Base-by-base conservation (phyloP, 352 stramenopile genomes). In the Pythium pectinolyticum region DNA sequence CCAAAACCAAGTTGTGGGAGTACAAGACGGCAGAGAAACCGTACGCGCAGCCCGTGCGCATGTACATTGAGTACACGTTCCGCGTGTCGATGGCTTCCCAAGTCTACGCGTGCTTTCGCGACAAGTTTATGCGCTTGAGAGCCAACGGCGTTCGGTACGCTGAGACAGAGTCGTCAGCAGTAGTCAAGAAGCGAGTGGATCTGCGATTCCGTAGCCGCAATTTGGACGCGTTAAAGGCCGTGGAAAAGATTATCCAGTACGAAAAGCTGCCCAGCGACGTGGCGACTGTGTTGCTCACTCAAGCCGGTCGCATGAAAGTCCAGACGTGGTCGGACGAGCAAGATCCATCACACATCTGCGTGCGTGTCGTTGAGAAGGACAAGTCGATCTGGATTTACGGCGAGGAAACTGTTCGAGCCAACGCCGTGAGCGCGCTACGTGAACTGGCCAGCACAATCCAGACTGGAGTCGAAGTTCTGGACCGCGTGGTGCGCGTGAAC, bases 321-420 rank as follows among this genome's bases (percentile, higher is more conserved):
- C 17, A 25, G 12, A n/a, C 11, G 39, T 46, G 39, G 39, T 17
- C 39, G 17, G 39, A 46, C 7, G n/a, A n/a, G n/a, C n/a, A 46
- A 25, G 7, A 17, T 46, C 39, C 14, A 25, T 11, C 2, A 24
- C 15, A 27, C 17, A 4, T 46, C 19, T 46, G 39, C 19, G 39
- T 46, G 15, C 39, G 39, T 15, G 39, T 50, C 2, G 39, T 51
- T 19, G 37, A 37, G 22, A 12, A 60, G 10, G 32, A 47, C 27
- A 37, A 49, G 2, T 48, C 63, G 39, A 53, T 61, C 30, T 70
- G 56, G 35, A 49, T 65, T 3, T 70, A 70, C 43, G 63, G 63
- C 8, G 39, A 25, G n/a, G 19, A 22, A 27, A 31, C 6, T 28
- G 12, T 35, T 14, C 24, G 27, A 56, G 4, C 14, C 6, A 5